Evolutionary conservation across 768 basidiomycete species (phyloP), one percentile per base, ranked within the genome.

Genomic region (Mycena epipterygia): DNA sequence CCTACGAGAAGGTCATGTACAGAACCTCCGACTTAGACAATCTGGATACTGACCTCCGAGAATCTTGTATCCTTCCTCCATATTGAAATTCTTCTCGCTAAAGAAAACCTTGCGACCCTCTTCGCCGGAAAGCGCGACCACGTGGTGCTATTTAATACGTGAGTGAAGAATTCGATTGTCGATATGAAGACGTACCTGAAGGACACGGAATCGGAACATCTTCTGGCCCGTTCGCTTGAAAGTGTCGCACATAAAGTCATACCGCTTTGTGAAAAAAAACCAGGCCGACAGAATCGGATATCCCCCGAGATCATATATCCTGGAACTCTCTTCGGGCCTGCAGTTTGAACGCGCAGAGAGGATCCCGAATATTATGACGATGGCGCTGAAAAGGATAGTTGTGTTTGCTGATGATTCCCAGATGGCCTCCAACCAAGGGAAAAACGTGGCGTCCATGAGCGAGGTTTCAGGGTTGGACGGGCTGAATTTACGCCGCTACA

Each of bases 211-310:
- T 27, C 74, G 72, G 41, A 82, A 81, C 29, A 77, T 73, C 7
- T 74, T 73, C 32, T 74, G 69, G 1, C 73, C 74, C 11, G 74
- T 75, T 27, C 73, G 71, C 33, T 74, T 68, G 60, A 81, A 80
- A 37, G 76, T 73, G 9, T 60, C 67, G 37, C 57, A 62, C 57
- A 81, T 48, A 60, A 82, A 81, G 41, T 81, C 79, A 41, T 74
- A 75, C 8, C 81, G 73, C 39, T 72, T 75, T 13, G 75, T 72
- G 46, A 81, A 81, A 70, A 82, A 82, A 1, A 74, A 71, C 81
- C 80, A 82, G 1, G 79, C 79, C 8, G 73, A 76, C 29, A 80
- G 21, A 67, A 78, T 71, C 4, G 79, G 75, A 27, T 77, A 57
- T 42, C 79, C 79, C 13, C 79, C 78, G 21, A 76, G 66, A 39